phyloP scores from a whole-genome alignment of 202 grass and related monocot species.

The Musa balbisiana region DNA sequence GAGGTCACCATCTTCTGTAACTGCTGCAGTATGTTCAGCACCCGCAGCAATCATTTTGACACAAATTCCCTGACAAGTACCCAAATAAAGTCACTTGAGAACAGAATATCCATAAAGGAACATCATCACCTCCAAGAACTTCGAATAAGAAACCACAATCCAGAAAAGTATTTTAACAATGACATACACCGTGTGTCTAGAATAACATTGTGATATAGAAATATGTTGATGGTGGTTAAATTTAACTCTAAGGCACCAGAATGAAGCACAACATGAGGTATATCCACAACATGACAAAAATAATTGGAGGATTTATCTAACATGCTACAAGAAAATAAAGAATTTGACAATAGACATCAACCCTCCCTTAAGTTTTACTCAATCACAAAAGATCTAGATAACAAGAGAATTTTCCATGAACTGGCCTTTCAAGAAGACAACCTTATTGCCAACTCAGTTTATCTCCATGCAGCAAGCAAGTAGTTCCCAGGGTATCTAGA shows the following conservation, averaged over 20 bases:
- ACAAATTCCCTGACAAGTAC: conserved; percentile 46
- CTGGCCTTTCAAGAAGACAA: neutral
- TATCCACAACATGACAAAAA: too few species aligned
- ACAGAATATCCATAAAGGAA: neutral
- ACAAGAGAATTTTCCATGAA: neutral
- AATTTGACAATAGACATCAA: neutral
- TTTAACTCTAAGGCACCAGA: too few species aligned
- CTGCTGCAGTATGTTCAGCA: conserved; percentile 90
- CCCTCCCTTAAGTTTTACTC: neutral
- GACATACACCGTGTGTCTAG: neutral
- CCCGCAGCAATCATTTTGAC: conserved; percentile 99
- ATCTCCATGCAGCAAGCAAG: neutral
- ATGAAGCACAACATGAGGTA: too few species aligned
- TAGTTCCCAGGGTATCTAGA: neutral
- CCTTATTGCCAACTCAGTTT: too few species aligned
- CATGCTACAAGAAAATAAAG: too few species aligned
- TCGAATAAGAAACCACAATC: too few species aligned
- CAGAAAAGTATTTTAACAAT: too few species aligned
- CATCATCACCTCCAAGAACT: neutral
- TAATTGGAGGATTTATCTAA: too few species aligned
- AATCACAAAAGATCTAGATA: neutral
- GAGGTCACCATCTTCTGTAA: conserved; percentile 89
- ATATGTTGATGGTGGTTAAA: neutral
- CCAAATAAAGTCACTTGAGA: neutral
- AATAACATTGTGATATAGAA: neutral